Conservation (phyloP, 208 protist species). For the Leishmania guyanensis region DNA sequence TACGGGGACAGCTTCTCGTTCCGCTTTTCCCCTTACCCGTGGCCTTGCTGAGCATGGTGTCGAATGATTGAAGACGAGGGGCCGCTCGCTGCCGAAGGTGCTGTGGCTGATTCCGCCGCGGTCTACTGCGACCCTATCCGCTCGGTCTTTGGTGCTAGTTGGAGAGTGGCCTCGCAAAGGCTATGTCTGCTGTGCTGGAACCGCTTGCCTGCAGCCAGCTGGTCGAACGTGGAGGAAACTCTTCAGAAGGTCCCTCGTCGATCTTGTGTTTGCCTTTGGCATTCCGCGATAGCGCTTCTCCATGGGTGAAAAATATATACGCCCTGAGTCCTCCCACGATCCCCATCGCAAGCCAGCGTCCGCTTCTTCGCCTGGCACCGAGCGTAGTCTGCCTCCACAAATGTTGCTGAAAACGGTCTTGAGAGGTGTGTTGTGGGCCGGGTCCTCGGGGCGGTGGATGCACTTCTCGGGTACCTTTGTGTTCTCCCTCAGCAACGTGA, state of each 20-base stretch:
- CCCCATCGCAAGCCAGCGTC: too few relatives aligned
- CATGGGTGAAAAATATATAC: neutral
- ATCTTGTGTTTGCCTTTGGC: neutral
- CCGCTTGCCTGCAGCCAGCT: neutral
- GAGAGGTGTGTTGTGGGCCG: neutral
- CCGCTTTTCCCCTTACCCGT: too few relatives aligned
- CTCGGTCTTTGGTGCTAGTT: neutral
- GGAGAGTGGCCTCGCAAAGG: neutral
- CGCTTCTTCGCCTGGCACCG: too few relatives aligned
- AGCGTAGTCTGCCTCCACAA: too few relatives aligned
- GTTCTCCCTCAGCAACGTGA: neutral
- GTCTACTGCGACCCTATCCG: neutral
- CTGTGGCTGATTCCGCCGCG: too few relatives aligned
- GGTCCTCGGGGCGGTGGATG: neutral
- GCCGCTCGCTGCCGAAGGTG: too few relatives aligned
- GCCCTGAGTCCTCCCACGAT: neutral
- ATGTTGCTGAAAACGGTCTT: too few relatives aligned
- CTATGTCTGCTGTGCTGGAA: neutral
- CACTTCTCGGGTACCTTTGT: neutral
- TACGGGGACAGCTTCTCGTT: too few relatives aligned
- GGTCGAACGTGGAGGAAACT: neutral
- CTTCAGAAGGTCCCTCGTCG: neutral
- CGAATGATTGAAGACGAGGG: too few relatives aligned
- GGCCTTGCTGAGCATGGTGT: too few relatives aligned
- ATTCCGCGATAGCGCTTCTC: neutral